A percentile compares a stretch with the other conserved stretches of the same genome.
Evolutionary conservation across 352 stramenopile species (phyloP).

Genomic region (Phytophthora hybrid): DNA sequence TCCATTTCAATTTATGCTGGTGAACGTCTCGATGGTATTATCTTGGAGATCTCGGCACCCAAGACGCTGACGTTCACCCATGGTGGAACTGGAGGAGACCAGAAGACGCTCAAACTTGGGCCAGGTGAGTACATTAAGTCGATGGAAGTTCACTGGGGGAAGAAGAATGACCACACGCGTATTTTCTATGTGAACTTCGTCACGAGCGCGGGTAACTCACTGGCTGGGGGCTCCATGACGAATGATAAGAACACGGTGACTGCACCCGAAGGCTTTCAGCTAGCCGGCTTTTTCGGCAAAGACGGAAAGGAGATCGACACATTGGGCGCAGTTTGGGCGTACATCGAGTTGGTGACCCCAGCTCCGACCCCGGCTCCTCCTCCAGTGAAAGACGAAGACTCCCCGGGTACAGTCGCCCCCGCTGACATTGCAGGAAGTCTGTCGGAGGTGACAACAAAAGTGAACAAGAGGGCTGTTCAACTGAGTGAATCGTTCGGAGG

Average conservation of each 20-base stretch:
- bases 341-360: constrained; percentile 29
- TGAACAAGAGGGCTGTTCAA: constrained; percentile 27
- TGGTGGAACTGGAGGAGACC: constrained; percentile 29
- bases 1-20: constrained; percentile 29
- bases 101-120: constrained; percentile 20
- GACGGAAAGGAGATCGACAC: constrained; percentile 28
- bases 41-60: constrained; percentile 23
- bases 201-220: constrained; percentile 30
- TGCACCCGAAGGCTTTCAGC: constrained; percentile 37
- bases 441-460: constrained; percentile 21
- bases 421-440: constrained; percentile 31
- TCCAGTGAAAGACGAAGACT: constrained; percentile 18
- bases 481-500: constrained; percentile 52
- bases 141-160: constrained; percentile 41
- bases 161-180: constrained; percentile 28
- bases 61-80: constrained; percentile 27
- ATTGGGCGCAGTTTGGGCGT: constrained; percentile 32
- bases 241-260: constrained; percentile 25
- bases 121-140: constrained; percentile 33
- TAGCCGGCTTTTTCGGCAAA: constrained; percentile 29
- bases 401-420: constrained; percentile 20
- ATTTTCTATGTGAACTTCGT: constrained; percentile 40
- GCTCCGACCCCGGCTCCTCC: constrained; percentile 22
- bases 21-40: constrained; percentile 33
- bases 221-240: constrained; percentile 28